phyloP scores from a whole-genome alignment of 441 rosid genomes.

The Capsella rubella region DNA sequence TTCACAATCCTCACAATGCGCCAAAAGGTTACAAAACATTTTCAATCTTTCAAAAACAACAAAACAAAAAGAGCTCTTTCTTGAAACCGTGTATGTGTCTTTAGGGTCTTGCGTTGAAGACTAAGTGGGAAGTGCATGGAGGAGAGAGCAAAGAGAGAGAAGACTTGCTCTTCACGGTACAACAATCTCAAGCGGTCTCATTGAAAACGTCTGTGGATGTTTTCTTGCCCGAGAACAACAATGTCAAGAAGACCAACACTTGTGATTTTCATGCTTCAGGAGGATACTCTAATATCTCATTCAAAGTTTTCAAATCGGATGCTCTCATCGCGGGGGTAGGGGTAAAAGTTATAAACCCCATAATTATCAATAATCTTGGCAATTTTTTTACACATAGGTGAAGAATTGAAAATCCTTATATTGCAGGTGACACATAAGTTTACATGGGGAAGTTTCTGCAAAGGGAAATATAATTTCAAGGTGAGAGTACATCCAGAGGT shows the following conservation, averaged over 20 bases:
- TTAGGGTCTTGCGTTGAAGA: conserved; percentile 52
- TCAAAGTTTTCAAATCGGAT: conserved; percentile 59
- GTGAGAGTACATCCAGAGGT: conserved; percentile 72
- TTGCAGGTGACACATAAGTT: conserved; percentile 58
- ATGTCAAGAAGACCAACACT: conserved; percentile 35
- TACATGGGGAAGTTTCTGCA: conserved; percentile 71
- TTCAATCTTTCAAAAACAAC: conserved; percentile 38
- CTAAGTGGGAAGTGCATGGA: conserved; percentile 62
- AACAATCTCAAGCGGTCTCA: conserved; percentile 58
- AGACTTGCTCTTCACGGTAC: conserved; percentile 52
- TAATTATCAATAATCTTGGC: neutral
- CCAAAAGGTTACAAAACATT: conserved; percentile 54
- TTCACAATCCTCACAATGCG: conserved; percentile 66
- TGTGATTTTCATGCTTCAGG: conserved; percentile 64
- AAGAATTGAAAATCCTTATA: conserved; percentile 12
- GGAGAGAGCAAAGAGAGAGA: conserved; percentile 55
- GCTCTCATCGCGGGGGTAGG: conserved; percentile 70
- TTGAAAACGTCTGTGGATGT: conserved; percentile 63
- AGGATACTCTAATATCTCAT: conserved; percentile 56
- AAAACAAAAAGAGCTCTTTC: neutral
- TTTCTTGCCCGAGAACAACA: conserved; percentile 51
- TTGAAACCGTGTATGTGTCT: neutral
- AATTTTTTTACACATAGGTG: neutral
- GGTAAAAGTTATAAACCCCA: conserved; percentile 17
- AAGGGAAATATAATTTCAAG: conserved; percentile 67